phyloP scores from a whole-genome alignment of 192 early-diverging fungal species.

The Coemansia sp. region DNA sequence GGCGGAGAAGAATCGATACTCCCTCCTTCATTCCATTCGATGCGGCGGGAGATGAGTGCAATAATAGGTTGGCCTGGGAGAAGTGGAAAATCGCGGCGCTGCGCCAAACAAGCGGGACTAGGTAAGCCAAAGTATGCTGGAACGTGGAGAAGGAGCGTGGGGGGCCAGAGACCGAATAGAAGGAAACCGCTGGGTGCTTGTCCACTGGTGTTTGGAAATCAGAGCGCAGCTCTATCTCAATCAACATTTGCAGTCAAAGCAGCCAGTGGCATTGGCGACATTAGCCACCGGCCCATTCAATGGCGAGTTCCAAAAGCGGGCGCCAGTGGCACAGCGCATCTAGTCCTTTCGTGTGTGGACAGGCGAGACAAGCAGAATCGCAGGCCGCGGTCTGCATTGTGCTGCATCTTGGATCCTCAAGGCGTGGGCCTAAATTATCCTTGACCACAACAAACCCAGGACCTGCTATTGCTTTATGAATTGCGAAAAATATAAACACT shows the following conservation, averaged over 20 bases:
- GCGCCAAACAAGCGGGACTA: neutral
- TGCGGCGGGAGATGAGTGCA: neutral
- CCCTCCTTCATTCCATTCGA: neutral
- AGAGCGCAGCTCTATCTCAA: neutral
- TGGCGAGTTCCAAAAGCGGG: no score
- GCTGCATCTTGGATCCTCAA: neutral
- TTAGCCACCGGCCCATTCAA: neutral
- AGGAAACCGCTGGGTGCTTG: neutral
- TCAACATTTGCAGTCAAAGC: no score
- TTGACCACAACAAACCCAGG: constrained; percentile 3
- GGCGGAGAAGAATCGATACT: neutral
- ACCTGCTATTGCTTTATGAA: neutral
- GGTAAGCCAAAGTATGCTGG: neutral
- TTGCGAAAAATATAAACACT: constrained; percentile 1
- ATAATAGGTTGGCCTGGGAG: neutral
- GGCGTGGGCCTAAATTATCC: neutral
- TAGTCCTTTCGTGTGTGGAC: neutral
- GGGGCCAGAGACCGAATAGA: neutral
- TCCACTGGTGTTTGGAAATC: no score
- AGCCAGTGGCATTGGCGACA: neutral
- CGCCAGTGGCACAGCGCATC: neutral
- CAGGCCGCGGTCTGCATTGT: neutral
- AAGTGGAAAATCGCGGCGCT: neutral
- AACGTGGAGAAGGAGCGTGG: neutral
- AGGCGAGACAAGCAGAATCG: neutral